Evolutionary conservation across 2,329 filamentous ascomycete species (phyloP), one percentile per base, ranked within the genome.

Genomic region (Trichoderma asperellum): DNA sequence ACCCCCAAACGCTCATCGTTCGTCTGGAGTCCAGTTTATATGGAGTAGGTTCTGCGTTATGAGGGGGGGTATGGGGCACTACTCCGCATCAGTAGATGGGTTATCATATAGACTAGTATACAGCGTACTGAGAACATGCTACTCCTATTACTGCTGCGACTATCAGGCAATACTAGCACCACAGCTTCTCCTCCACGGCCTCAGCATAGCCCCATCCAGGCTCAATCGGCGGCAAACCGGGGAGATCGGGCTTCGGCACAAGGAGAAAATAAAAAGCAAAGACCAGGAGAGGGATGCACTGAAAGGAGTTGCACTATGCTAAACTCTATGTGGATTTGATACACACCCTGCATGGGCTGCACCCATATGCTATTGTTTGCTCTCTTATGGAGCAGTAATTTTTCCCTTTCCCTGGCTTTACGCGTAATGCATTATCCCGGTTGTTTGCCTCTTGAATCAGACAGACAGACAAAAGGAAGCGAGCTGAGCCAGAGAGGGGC

Each of bases 171-270:
- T 16, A 40, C 16, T 40, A 18, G 14, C 14, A 43, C 14, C 14
- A 43, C 37, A 40, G 37, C 37, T 40, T 12, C 40, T 47, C 40
- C 43, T 35, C 59, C 49, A 35, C 43, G 49, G 27, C 2, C 43
- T 27, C 43, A 62, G 29, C 40, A 37, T 62, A 43, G 43, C 52
- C 35, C 62, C 52, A 37, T 65, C 49, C n/a, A 52, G 61, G 24
- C n/a, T 47, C 47, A 53, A 29, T 65, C 52, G 35, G 52, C 52
- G 21, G 40, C 14, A 53, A 27, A 29, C n/a, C 32, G 16, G 34
- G 32, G 61, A 65, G 62, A 65, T 65, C 62, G 62, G 62, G 47
- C 21, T 32, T 12, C 52, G 62, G 62, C 62, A 65, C 27, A 43
- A 53, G 62, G 49, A 32, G 62, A 52, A 40, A 53, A n/a, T 11